Evolutionary conservation across 163 green algal genomes (phyloP), one percentile per base, ranked within the genome.

Genomic region (Chloromonas sp.): DNA sequence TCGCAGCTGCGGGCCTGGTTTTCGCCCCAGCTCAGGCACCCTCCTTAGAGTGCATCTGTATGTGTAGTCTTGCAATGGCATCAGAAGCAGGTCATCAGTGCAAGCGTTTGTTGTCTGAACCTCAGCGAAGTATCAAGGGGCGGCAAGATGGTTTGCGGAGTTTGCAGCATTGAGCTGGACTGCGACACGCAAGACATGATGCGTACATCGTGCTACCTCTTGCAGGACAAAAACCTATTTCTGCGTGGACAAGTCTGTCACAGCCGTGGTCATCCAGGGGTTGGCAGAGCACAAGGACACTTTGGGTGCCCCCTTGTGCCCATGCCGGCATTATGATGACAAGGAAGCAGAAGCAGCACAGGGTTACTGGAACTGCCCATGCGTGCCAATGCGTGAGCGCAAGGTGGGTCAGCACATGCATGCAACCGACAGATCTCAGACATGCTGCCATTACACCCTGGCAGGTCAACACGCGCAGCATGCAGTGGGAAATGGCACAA

Each of bases 341-440:
- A 99, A 99, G 87, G 89, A 92, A 60, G 92, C 93, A 3, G 97
- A 99, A 88, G 97, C 94, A 3, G 91, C 94, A 11, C 91, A 98
- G 87, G 97, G 97, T 3, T 99, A 98, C 90, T 99, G 97, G 97
- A 99, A 99, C 91, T 99, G 97, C 90, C 97, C 97, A 0, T 99
- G 97, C 86, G 97, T 99, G 62, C 97, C 97, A 36, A 99, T 99
- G 97, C 92, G 97, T 57, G 97, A 98, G 87, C 92, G 96, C 71
- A 98, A 96, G 91, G 95, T 96, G 79, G 36, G 36, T 36, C 36
- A 36, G 36, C 36, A 36, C 36, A 36, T 36, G 36, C 36, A 36
- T 36, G 36, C 36, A 36, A 36, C 36, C 36, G 36, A 36, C 36
- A 36, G 36, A 36, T 36, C 36, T 36, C 36, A 36, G 36, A 36